Conservation (phyloP, 1,284 basidiomycete species). For the Xerocomus minutiporus region DNA sequence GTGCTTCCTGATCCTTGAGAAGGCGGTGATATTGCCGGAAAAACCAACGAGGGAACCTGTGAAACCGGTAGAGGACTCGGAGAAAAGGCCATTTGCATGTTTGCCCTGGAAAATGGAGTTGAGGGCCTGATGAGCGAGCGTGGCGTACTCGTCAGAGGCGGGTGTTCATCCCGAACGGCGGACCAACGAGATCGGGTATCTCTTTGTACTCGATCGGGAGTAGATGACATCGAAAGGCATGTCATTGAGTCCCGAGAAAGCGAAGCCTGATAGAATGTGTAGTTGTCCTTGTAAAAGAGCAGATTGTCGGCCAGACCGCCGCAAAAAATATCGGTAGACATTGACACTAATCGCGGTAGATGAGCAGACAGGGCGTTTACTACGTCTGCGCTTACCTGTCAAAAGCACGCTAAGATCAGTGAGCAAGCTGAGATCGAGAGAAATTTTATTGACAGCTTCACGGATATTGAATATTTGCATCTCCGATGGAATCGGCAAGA, state of each 20-base stretch:
- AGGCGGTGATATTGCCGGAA: slow-evolving; percentile 27
- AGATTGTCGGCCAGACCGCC: slow-evolving; percentile 9
- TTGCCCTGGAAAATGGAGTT: slow-evolving; percentile 12
- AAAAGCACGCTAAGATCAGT: slow-evolving; percentile 1
- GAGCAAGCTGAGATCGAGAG: background rate
- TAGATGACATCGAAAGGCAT: slow-evolving; percentile 8
- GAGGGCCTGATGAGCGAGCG: slow-evolving; percentile 9
- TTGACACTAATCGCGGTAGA: slow-evolving; percentile 1
- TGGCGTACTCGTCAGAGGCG: slow-evolving; percentile 5
- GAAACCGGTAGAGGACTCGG: slow-evolving; percentile 29
- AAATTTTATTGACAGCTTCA: background rate
- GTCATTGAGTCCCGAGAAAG: slow-evolving; percentile 1
- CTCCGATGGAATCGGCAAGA: slow-evolving; percentile 21
- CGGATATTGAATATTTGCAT: slow-evolving; percentile 12
- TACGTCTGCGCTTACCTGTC: slow-evolving; percentile 16
- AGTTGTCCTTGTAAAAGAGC: slow-evolving; percentile 5
- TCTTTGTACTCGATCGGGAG: slow-evolving; percentile 13
- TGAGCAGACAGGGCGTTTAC: background rate
- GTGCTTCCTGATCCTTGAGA: slow-evolving; percentile 24
- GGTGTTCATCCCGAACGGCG: background rate
- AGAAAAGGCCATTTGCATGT: slow-evolving; percentile 20
- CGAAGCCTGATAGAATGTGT: slow-evolving; percentile 6
- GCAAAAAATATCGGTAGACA: slow-evolving; percentile 1
- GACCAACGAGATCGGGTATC: background rate
- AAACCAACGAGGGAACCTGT: slow-evolving; percentile 14